Base-by-base conservation (phyloP, 495 filamentous ascomycete genomes). In the Letharia lupina region DNA sequence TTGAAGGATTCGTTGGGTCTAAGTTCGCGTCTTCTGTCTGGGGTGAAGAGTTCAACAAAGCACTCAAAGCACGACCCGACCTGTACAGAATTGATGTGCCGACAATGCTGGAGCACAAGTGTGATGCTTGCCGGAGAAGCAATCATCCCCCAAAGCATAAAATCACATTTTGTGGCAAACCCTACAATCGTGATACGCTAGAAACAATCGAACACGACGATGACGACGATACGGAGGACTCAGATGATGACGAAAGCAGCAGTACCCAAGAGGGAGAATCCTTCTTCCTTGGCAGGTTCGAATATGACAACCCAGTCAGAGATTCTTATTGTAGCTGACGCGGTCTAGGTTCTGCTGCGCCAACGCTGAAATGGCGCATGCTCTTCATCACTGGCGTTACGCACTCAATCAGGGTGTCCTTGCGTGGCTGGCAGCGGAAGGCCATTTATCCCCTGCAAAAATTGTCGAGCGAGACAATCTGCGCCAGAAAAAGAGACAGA, bases 11-110 rank as follows among this genome's bases (percentile, higher is more conserved):
- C 1, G 86, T 86, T 3, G 81, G 81, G 11, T 90, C 86, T 12
- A 92, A 90, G 71, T 88, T 90, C 62, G 78, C 82, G 3, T 95
- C 91, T 0, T 77, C 89, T 0, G 84, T 82, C 3, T 96, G 92
- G 92, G 89, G 79, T 58, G 63, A 70, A 0, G 80, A 85, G 4
- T 96, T 96, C 66, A 77, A 77, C 15, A 78, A 79, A 47, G 82
- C 89, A 0, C 72, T 96, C 18, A 80, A 86, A 60, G 84, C 86
- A 8, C 77, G 90, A 20, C 91, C 92, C 0, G 77, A 78, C 6
- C 69, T 79, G 0, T 75, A 77, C 18, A 67, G 78, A 9, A 70
- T 75, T 3, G 44, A 69, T 5, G 75, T 75, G 23, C 75, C 78
- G 3, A 79, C 74, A 1, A 69, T 70, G 4, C 67, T 75, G 3